phyloP scores from a whole-genome alignment of 1,139 yeast species.

The Lodderomyces beijingensis region DNA sequence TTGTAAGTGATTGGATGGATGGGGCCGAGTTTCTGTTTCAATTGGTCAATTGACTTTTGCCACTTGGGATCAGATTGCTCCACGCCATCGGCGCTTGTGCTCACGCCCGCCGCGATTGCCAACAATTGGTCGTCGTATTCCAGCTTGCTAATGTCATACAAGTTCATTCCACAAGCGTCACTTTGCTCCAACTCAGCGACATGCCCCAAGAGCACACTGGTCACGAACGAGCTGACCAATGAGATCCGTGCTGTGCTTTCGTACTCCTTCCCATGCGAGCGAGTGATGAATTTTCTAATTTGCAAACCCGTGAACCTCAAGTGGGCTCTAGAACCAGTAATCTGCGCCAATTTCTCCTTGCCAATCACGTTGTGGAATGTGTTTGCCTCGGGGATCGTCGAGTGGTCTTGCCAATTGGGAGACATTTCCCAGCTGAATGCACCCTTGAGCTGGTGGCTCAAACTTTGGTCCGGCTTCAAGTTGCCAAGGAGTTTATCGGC shows the following conservation, averaged over 20 bases:
- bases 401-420: constrained; percentile 95
- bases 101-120: constrained; percentile 50
- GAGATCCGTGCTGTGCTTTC: constrained; percentile 58
- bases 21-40: constrained; percentile 48
- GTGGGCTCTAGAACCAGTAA: constrained; percentile 87
- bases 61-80: constrained; percentile 18
- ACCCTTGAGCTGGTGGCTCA: constrained; percentile 42
- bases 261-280: constrained; percentile 49
- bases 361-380: constrained; percentile 60
- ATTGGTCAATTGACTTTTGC: constrained; percentile 28
- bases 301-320: constrained; percentile 90
- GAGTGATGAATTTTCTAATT: constrained; percentile 65
- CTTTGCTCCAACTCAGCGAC: constrained; percentile 69
- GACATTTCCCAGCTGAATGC: constrained; percentile 64
- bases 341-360: constrained; percentile 54
- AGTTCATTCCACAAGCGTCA: constrained; percentile 90
- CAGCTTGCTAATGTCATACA: constrained; percentile 60
- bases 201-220: constrained; percentile 64
- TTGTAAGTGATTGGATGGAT: constrained; percentile 45
- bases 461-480: constrained; percentile 21
- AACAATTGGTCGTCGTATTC: constrained; percentile 52
- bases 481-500: constrained; percentile 38
- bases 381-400: constrained; percentile 66
- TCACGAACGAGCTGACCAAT: constrained; percentile 73
- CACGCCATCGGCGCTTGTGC: constrained; percentile 31